Percentiles rank a stretch among this genome's conserved stretches.
Conservation (phyloP, 2,329 filamentous ascomycete species). For the Phialocephala subalpina region DNA sequence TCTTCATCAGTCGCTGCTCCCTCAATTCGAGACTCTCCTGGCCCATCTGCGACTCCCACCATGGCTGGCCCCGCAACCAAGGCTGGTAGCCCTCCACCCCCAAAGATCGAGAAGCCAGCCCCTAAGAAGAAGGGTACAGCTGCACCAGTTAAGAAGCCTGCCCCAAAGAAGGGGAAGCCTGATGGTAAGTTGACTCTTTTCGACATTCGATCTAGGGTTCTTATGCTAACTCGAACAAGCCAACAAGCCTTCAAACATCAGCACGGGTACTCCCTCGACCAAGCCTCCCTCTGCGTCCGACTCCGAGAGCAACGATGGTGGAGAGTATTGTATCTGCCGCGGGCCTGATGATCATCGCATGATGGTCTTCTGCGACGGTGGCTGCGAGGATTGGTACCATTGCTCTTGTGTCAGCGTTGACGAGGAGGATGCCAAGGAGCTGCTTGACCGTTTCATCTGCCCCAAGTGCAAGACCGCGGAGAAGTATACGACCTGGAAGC, state of each 20-base stretch:
- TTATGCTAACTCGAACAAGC: background rate
- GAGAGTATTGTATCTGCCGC: constrained; percentile 44
- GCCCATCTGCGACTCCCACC: constrained; percentile 20
- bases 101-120: constrained; percentile 35
- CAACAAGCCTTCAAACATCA: background rate
- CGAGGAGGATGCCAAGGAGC: constrained; percentile 40
- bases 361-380: constrained; percentile 45
- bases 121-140: constrained; percentile 40
- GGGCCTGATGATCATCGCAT: constrained; percentile 44
- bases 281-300: background rate
- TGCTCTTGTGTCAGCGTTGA: constrained; percentile 42
- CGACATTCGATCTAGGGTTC: background rate
- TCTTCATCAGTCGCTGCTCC: constrained; percentile 32
- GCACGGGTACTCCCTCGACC: background rate
- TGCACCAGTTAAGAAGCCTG: constrained; percentile 33
- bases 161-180: constrained; percentile 35
- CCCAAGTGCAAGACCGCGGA: constrained; percentile 38
- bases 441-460: constrained; percentile 44
- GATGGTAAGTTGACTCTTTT: constrained; percentile 31
- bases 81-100: constrained; percentile 30
- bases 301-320: constrained; percentile 42
- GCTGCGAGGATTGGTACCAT: constrained; percentile 46
- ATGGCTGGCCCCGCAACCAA: constrained; percentile 28
- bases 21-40: constrained; percentile 40
- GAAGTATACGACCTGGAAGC: constrained; percentile 42